Base-by-base conservation (phyloP, 2,329 filamentous ascomycete genomes). In the Fusarium xylarioides region DNA sequence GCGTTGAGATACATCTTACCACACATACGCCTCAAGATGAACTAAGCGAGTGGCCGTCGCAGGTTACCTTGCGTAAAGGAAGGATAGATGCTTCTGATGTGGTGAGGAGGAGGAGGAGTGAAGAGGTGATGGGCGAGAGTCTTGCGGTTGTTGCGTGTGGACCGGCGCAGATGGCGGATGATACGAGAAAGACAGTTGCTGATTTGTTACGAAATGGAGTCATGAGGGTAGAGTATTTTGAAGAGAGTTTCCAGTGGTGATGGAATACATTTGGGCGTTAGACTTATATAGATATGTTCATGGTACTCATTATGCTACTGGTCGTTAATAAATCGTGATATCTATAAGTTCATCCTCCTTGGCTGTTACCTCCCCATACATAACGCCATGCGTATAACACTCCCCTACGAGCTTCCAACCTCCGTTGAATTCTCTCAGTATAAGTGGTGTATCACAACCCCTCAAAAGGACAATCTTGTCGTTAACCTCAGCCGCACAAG, bases 121-220 rank as follows among this genome's bases (percentile, higher is more conserved):
- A 71, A 7, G 65, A 74, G 2, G 74, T 73, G 0, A 67, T 68
- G 0, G 63, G 65, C 0, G 79, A 78, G 4, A 79, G 78, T 18
- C 47, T 85, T 2, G 85, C 84, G 0, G 79, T 86, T 1, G 79
- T 86, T 18, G 83, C 83, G 1, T 86, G 85, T 63, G 85, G 85
- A 1, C 85, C 85, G 16, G 81, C 80, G 5, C 79, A 75, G 40
- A 84, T 86, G 84, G 83, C 83, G 0, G 85, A 86, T 64, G 83
- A 85, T 35, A 79, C 83, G 7, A 75, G 85, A 46, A 71, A 69
- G 50, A 81, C 83, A 0, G 82, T 83, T 0, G 79, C 81, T 0
- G 74, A 77, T 4, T 71, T 79, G 19, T 65, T 85, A 23, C 70
- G 67, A 4, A 68, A 68, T 11, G 78, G 78, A 1, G 72, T 70